phyloP scores from a whole-genome alignment of 352 stramenopile species.

The Phytophthora nicotianae region DNA sequence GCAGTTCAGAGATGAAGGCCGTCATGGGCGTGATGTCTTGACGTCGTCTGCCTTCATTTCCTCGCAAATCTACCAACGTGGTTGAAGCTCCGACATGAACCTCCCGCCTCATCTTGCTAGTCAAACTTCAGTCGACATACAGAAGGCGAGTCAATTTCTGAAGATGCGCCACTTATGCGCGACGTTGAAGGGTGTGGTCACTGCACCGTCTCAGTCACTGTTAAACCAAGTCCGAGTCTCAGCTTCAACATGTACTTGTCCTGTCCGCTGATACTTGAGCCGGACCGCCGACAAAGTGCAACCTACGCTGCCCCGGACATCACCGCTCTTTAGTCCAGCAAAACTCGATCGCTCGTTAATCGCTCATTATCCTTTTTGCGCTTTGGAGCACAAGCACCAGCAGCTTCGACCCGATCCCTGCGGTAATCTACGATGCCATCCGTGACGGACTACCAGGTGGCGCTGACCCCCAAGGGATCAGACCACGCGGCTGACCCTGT shows the following conservation, averaged over 20 bases:
- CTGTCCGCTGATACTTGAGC: constrained; percentile 18
- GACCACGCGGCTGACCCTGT: constrained; percentile 23
- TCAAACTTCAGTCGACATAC: not conserved
- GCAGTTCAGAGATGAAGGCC: too few species aligned
- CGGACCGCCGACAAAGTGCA: constrained; percentile 15
- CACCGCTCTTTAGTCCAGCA: not conserved
- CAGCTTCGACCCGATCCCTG: constrained; percentile 9
- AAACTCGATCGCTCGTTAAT: not conserved
- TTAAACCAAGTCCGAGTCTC: not conserved
- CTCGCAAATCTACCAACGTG: not conserved
- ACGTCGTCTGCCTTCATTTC: not conserved
- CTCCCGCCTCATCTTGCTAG: not conserved
- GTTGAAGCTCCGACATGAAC: not conserved
- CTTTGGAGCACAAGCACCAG: constrained; percentile 10
- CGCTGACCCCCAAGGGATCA: constrained; percentile 33
- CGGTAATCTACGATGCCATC: constrained; percentile 25
- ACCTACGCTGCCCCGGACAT: not conserved
- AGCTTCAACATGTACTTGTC: constrained; percentile 1
- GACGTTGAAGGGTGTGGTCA: not conserved
- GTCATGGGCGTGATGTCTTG: not conserved
- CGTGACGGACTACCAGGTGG: constrained; percentile 36
- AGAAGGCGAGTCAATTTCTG: not conserved
- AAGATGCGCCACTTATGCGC: not conserved
- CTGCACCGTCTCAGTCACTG: not conserved
- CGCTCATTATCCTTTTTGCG: constrained; percentile 25